Evolutionary conservation across 495 filamentous ascomycete genomes (phyloP).

Genomic region (Podospora pseudoanserina): DNA sequence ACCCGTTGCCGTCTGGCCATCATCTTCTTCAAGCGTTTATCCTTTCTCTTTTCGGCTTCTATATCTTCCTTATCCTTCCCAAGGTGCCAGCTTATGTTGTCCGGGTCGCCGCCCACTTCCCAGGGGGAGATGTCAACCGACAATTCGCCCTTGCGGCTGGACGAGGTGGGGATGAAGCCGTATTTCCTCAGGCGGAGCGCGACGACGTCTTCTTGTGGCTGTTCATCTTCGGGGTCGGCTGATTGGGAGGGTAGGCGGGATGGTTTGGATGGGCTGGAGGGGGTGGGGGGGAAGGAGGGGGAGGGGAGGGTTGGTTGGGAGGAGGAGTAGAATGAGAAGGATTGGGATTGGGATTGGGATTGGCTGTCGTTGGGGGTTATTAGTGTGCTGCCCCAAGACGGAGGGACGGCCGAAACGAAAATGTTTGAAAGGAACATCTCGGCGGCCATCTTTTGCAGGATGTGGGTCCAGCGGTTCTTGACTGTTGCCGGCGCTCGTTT

Average conservation of each 20-base stretch:
- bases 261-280: slow-evolving; percentile 1
- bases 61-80: slow-evolving; percentile 12
- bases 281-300: not conserved
- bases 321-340: slow-evolving; percentile 1
- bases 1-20: slow-evolving; percentile 17
- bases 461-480: slow-evolving; percentile 5
- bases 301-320: slow-evolving; percentile 11
- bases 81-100: slow-evolving; percentile 20
- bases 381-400: slow-evolving; percentile 1
- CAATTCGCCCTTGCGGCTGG: slow-evolving; percentile 14
- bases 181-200: slow-evolving; percentile 26
- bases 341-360: slow-evolving; percentile 21
- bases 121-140: slow-evolving; percentile 19
- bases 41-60: slow-evolving; percentile 14
- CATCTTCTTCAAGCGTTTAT: slow-evolving; percentile 15
- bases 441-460: slow-evolving; percentile 23
- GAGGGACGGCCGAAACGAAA: slow-evolving; percentile 19
- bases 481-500: not conserved
- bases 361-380: not conserved
- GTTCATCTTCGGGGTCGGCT: not conserved
- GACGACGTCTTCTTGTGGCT: slow-evolving; percentile 13
- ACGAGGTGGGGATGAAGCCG: slow-evolving; percentile 16
- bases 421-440: slow-evolving; percentile 27
- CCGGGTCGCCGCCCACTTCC: slow-evolving; percentile 22
- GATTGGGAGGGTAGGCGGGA: not conserved